Base-by-base conservation (phyloP, 225 moss, liverwort and hornwort genomes). In the Marchantia polymorpha region DNA sequence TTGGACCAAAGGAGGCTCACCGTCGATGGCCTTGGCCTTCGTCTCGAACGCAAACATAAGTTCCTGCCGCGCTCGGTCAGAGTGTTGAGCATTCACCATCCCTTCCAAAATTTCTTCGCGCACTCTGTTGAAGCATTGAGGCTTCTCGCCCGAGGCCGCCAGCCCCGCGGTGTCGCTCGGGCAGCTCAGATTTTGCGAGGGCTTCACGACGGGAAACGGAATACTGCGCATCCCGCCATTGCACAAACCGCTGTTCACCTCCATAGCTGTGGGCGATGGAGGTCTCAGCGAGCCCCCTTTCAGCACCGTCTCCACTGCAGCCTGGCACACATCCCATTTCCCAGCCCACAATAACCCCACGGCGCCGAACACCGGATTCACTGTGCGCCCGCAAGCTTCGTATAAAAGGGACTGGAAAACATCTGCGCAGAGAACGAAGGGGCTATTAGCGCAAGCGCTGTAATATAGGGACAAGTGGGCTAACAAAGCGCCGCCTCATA, bases 321-420 rank as follows among this genome's bases (percentile, higher is more conserved):
- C 90, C 75, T 91, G 85, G 75, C 91, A 93, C 7, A 71, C 78
- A 71, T 81, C 85, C 93, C 93, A 93, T 68, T 90, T 89, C 47
- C 89, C 89, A 54, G 82, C 79, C 89, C 85, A 84, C 39, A 91
- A 87, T 6, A 93, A 86, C 25, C 93, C 93, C 39, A 93, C 85
- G 54, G 91, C 85, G 12, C 93, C 93, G 56, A 87, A 89, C 52
- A 93, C 91, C n/a, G 93, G 93, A 82, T 93, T 91, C 71, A 91
- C 90, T 13, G 90, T 93, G 68, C 93, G 82, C 50, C 91, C 93
- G 71, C 91, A 91, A 25, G 93, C 93, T 81, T 93, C 93, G 66
- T 91, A 91, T 20, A 93, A 83, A 22, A 93, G 89, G 29, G 93
- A 93, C 74, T 90, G 90, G 76, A 93, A 93, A 12, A 93, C 64